A percentile compares a stretch with the other conserved stretches of the same genome.
Evolutionary conservation across 352 stramenopile species (phyloP).

Genomic region (Pythium chondricola): DNA sequence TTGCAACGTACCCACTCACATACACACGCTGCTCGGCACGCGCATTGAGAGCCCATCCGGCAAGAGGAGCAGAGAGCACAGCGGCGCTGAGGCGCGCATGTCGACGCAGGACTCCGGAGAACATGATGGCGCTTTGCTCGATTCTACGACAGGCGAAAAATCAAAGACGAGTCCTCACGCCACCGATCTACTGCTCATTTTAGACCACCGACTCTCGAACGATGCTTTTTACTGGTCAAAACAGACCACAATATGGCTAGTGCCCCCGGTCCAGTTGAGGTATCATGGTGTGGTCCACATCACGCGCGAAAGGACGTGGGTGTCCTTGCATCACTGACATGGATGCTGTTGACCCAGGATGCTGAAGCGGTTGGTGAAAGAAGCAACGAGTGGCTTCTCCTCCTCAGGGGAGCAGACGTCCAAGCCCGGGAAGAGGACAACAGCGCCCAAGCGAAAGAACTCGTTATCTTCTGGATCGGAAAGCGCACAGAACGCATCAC

Average conservation of each 20-base stretch:
- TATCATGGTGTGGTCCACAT: slow-evolving; percentile 5
- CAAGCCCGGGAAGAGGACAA: background rate
- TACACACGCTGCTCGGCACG: slow-evolving; percentile 58
- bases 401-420: slow-evolving; percentile 14
- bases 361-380: slow-evolving; percentile 27
- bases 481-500: no score
- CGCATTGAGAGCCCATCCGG: slow-evolving; percentile 18
- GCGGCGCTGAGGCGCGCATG: slow-evolving; percentile 20
- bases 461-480: no score
- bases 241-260: background rate
- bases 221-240: background rate
- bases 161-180: background rate
- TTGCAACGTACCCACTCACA: slow-evolving; percentile 53
- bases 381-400: slow-evolving; percentile 22
- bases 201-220: background rate
- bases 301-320: background rate
- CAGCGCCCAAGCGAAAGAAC: background rate
- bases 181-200: background rate
- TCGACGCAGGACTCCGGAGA: slow-evolving; percentile 12
- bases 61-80: slow-evolving; percentile 29
- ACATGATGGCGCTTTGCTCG: no score
- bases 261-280: slow-evolving; percentile 1
- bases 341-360: slow-evolving; percentile 3
- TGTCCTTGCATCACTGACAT: slow-evolving; percentile 2
- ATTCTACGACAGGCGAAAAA: background rate